Base-by-base conservation (phyloP, 2,329 filamentous ascomycete species). In the Lasiodiplodia citricola region DNA sequence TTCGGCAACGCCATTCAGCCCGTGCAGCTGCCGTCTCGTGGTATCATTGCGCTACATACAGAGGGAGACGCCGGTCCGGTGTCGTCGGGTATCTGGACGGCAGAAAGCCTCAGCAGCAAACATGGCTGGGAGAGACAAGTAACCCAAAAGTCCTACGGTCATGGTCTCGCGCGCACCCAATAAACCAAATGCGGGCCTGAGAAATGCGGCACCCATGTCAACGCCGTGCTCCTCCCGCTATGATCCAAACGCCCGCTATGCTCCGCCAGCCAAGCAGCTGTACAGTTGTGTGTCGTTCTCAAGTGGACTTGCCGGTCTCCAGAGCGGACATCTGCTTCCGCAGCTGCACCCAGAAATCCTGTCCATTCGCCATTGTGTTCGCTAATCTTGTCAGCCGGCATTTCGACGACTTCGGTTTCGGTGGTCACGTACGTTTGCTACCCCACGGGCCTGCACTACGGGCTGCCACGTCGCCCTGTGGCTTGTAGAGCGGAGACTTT, bases 311-410 rank as follows among this genome's bases (percentile, higher is more conserved):
- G 71, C 64, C 72, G 68, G 80, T 77, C 70, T 83, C 80, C 62
- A 83, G 73, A 38, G 72, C 75, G 11, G 75, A 76, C 28, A 83
- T 74, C 74, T 83, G 81, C 79, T 83, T 83, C 72, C 80, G 80
- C 58, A 84, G 77, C 68, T 82, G 79, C 23, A 76, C 77, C 73
- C 82, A 82, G 75, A 84, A 84, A 70, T 80, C 77, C 71, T 83
- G 80, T 37, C 80, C 79, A 44, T 77, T 80, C 18, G 81, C 80
- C 81, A 83, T 82, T n/a, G 78, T 73, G 70, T 80, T 74, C 35
- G 74, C 74, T 71, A 47, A 4, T 38, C 23, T 44, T 51, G 38
- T 65, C 16, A 28, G 25, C 54, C 7, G n/a, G 44, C 14, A n/a
- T 13, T n/a, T 28, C 65, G 31, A 54, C 37, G 50, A 14, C 3